A percentile compares a stretch with the other conserved stretches of the same genome.
These are phyloP conservation scores for Calycina herbarum DNA, from an alignment of 2,329 filamentous ascomycete genomes.

Conservation along the genomic window DNA sequence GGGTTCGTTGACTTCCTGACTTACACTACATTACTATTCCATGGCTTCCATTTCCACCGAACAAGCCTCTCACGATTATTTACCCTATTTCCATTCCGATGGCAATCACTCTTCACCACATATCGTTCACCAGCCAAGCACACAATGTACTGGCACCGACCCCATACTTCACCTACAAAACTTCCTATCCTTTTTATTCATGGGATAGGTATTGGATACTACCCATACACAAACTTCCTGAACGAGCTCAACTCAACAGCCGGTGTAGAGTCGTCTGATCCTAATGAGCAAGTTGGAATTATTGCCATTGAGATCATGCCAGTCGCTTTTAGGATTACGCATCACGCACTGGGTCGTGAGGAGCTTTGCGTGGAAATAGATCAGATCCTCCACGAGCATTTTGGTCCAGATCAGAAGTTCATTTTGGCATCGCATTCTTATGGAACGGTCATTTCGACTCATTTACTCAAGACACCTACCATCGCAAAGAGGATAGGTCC, in stretches of 20 bases:
- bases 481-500: slow-evolving; percentile 48
- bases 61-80: slow-evolving; percentile 44
- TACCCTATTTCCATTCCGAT: slow-evolving; percentile 55
- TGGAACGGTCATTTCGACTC: slow-evolving; percentile 55
- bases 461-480: slow-evolving; percentile 49
- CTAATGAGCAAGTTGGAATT: slow-evolving; percentile 54
- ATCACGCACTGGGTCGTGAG: slow-evolving; percentile 46
- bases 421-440: slow-evolving; percentile 55
- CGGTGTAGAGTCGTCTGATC: slow-evolving; percentile 32
- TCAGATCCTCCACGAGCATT: slow-evolving; percentile 51
- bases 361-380: slow-evolving; percentile 54
- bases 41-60: slow-evolving; percentile 51
- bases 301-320: slow-evolving; percentile 60
- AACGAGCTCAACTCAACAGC: slow-evolving; percentile 47
- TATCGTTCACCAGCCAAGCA: slow-evolving; percentile 47
- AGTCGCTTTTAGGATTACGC: slow-evolving; percentile 57
- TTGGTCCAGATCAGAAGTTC: slow-evolving; percentile 46
- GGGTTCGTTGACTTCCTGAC: slow-evolving; percentile 39
- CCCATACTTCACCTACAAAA: slow-evolving; percentile 57
- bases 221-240: slow-evolving; percentile 57
- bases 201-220: slow-evolving; percentile 61
- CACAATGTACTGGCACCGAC: slow-evolving; percentile 60
- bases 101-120: slow-evolving; percentile 47
- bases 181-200: slow-evolving; percentile 63
- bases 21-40: slow-evolving; percentile 40